Conservation (phyloP, 1,284 basidiomycete genomes). For the Fomes fomentarius region DNA sequence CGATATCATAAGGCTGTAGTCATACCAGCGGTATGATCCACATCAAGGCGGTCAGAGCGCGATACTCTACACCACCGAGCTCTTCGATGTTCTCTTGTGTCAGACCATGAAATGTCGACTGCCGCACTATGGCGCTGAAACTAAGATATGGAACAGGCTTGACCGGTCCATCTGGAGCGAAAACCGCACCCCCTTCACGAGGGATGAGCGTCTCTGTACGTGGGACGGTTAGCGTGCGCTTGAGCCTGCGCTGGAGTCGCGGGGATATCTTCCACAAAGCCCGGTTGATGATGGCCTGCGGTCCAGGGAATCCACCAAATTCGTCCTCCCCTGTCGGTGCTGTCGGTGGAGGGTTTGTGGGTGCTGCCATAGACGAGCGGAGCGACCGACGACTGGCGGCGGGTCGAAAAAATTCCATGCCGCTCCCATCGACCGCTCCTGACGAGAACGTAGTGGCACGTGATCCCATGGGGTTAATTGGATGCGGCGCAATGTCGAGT, state of each 20-base stretch:
- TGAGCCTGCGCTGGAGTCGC: slow-evolving; percentile 50
- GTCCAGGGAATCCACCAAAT: slow-evolving; percentile 91
- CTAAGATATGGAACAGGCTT: slow-evolving; percentile 81
- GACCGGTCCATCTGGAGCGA: slow-evolving; percentile 38
- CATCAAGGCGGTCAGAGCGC: slow-evolving; percentile 80
- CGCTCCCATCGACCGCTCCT: background rate
- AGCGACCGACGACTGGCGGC: slow-evolving; percentile 13
- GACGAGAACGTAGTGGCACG: slow-evolving; percentile 12
- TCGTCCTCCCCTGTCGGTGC: slow-evolving; percentile 12
- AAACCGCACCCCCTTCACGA: slow-evolving; percentile 23
- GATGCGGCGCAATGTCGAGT: slow-evolving; percentile 71
- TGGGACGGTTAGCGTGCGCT: slow-evolving; percentile 74
- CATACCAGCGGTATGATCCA: slow-evolving; percentile 48
- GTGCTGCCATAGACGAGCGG: background rate
- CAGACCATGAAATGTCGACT: slow-evolving; percentile 84
- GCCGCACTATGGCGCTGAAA: slow-evolving; percentile 84
- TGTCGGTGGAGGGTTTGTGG: background rate
- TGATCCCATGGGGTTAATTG: slow-evolving; percentile 64
- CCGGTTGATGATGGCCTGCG: slow-evolving; percentile 57
- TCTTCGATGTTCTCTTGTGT: slow-evolving; percentile 88
- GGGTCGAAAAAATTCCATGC: slow-evolving; percentile 6
- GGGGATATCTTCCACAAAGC: slow-evolving; percentile 63
- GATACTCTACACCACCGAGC: slow-evolving; percentile 93
- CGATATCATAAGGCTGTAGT: background rate
- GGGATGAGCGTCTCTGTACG: slow-evolving; percentile 67